Conservation (phyloP, 1,139 yeast species). For the Candida smagusa region DNA sequence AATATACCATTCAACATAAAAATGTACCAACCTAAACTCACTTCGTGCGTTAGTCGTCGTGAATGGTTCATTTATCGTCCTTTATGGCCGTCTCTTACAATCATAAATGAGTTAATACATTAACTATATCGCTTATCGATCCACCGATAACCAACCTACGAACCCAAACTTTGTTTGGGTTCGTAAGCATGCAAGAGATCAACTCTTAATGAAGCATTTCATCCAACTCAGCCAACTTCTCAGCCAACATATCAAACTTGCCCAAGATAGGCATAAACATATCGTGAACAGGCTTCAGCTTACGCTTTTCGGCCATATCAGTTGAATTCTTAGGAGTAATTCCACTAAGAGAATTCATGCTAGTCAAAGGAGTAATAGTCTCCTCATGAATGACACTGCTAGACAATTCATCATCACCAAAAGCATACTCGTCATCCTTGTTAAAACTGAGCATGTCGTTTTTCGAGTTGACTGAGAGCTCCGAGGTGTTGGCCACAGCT, state of each 20-base stretch:
- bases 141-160: too few species aligned
- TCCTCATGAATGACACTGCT: slow-evolving; percentile 4
- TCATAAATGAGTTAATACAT: too few species aligned
- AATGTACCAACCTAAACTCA: too few species aligned
- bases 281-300: slow-evolving; percentile 36
- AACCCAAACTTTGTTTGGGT: too few species aligned
- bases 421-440: slow-evolving; percentile 10
- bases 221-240: slow-evolving; percentile 43
- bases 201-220: slow-evolving; percentile 12
- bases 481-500: neutral
- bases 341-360: slow-evolving; percentile 31
- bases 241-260: slow-evolving; percentile 47
- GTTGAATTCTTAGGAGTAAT: slow-evolving; percentile 5
- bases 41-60: too few species aligned
- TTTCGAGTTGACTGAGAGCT: neutral
- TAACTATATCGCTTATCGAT: too few species aligned
- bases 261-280: slow-evolving; percentile 49
- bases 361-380: slow-evolving; percentile 35
- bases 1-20: too few species aligned
- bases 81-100: too few species aligned
- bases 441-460: neutral
- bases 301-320: slow-evolving; percentile 17
- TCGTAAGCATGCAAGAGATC: too few species aligned
- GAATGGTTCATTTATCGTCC: too few species aligned
- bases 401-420: slow-evolving; percentile 8